A percentile compares a stretch with the other conserved stretches of the same genome.
phyloP scores from a whole-genome alignment of 2,329 filamentous ascomycete species.

The Microdochium paspali region DNA sequence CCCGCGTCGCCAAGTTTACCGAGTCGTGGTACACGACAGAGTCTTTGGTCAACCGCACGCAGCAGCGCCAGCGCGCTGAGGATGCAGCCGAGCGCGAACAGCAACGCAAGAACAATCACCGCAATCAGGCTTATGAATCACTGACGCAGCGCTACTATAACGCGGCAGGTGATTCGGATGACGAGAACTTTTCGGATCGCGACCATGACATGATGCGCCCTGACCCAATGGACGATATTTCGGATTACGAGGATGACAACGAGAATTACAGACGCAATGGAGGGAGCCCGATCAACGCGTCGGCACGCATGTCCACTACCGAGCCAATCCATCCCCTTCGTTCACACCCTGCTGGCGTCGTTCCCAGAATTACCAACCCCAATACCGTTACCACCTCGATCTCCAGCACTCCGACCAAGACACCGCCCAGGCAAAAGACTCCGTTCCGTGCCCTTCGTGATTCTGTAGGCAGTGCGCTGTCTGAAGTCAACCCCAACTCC shows the following conservation, averaged over 20 bases:
- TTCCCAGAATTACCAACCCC: neutral
- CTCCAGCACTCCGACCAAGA: constrained; percentile 5
- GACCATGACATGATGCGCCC: constrained; percentile 11
- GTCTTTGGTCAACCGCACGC: constrained; percentile 42
- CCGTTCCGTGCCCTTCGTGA: constrained; percentile 16
- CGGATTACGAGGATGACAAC: constrained; percentile 31
- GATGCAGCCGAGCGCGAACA: constrained; percentile 19
- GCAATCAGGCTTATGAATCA: constrained; percentile 31
- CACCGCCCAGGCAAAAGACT: constrained; percentile 15
- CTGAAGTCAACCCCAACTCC: constrained; percentile 35
- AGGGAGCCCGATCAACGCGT: constrained; percentile 12
- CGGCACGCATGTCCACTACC: constrained; percentile 24
- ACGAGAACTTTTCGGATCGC: constrained; percentile 8
- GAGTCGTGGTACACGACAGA: constrained; percentile 47
- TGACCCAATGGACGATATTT: constrained; percentile 18
- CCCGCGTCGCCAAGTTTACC: constrained; percentile 36
- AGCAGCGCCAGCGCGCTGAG: constrained; percentile 37
- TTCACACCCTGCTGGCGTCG: constrained; percentile 32
- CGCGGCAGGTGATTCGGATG: constrained; percentile 11
- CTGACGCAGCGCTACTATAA: constrained; percentile 33
- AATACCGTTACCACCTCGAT: constrained; percentile 6
- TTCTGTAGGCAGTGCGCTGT: constrained; percentile 21
- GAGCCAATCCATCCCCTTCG: constrained; percentile 36
- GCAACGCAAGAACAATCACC: constrained; percentile 1
- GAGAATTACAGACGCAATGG: constrained; percentile 11